Evolutionary conservation across 306 rosid species (phyloP), one percentile per base, ranked within the genome.

Genomic region (Carpinus fangiana): DNA sequence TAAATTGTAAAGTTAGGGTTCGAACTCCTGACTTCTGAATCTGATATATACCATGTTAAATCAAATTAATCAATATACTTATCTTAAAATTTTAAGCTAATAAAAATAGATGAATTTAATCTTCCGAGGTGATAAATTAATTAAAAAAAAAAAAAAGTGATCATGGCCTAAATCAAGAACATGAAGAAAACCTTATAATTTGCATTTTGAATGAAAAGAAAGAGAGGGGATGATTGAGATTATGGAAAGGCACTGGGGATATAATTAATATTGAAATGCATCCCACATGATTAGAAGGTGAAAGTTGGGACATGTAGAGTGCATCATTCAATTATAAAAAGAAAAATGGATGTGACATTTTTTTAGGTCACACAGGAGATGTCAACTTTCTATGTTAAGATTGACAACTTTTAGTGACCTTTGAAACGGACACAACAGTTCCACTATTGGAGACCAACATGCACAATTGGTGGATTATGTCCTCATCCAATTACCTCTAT

Each of bases 401-500:
- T 1, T 38, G 72, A 50, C 60, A 66, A 76, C 18, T 53, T 72
- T 54, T 43, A 73, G 70, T 76, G 81, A 46, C 75, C 78, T 64
- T 72, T 66, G 45, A 65, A 52, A 38, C 43, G 67, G 82, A 78
- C 76, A 80, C 82, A 14, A 41, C 23, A 70, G 60, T 78, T 68
- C 80, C 80, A 43, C 80, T 53, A 53, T 38, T 68, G 56, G 62
- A 31, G 72, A 53, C 83, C 77, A 45, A 70, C 75, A 62, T 38
- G 41, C 45, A 21, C 62, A 70, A 73, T 21, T 71, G 53, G 72
- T 43, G 76, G 68, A 76, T 79, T 64, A 55, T 54, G 68, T 14
- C 72, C 81, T 64, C 73, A 75, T 75, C 83, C 81, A 62, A 34
- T 74, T 83, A 43, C 56, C 61, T 50, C 46, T 71, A 41, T 41